A percentile compares a stretch with the other conserved stretches of the same genome.
phyloP scores from a whole-genome alignment of 2,329 filamentous ascomycete species.

The Monosporascus sp. region DNA sequence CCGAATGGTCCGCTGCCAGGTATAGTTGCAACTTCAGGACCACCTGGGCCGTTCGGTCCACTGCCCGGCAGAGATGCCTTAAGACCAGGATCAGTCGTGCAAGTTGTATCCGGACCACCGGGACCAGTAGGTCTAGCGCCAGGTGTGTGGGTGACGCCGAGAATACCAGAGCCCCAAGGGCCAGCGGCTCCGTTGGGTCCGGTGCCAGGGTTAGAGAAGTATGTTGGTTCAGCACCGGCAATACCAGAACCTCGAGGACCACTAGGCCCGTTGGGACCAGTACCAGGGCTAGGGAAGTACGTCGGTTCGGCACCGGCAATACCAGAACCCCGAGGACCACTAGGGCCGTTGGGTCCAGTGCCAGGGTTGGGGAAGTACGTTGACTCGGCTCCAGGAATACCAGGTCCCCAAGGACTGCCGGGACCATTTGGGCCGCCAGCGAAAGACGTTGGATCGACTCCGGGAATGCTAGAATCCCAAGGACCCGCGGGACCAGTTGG shows the following conservation, averaged over 20 bases:
- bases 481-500: background rate
- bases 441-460: no score
- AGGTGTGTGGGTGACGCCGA: background rate
- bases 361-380: background rate
- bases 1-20: background rate
- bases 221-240: no score
- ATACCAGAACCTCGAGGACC: no score
- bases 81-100: background rate
- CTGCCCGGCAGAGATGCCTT: background rate
- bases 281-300: background rate
- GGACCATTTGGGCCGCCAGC: background rate
- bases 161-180: background rate
- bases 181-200: background rate
- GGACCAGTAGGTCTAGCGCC: background rate
- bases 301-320: background rate
- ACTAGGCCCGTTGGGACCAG: background rate
- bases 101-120: background rate
- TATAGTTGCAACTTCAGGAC: background rate
- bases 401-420: background rate
- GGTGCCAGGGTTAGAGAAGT: background rate
- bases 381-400: no score
- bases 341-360: background rate
- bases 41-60: background rate
- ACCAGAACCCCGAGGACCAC: background rate
- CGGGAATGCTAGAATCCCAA: background rate